A percentile compares a stretch with the other conserved stretches of the same genome.
Evolutionary conservation across 2,329 filamentous ascomycete genomes (phyloP).

Genomic region (Sclerotinia subarctica): DNA sequence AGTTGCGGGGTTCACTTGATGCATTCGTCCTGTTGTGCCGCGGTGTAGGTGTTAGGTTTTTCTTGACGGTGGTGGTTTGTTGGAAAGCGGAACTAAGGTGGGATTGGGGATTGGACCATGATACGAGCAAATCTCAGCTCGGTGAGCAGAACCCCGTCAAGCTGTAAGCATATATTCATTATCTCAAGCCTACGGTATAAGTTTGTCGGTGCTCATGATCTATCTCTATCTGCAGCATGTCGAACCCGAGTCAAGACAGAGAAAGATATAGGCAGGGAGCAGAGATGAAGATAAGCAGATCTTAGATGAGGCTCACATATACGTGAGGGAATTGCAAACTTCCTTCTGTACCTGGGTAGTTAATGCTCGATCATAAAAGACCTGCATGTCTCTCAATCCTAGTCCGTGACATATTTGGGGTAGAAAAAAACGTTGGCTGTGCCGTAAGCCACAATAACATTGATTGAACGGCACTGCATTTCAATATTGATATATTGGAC

Average conservation of each 20-base stretch:
- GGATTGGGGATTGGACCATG: slow-evolving; percentile 9
- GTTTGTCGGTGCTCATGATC: background rate
- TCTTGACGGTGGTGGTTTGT: background rate
- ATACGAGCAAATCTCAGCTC: slow-evolving; percentile 6
- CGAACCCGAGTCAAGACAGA: background rate
- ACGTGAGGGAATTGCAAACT: background rate
- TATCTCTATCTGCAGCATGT: background rate
- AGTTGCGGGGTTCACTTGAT: background rate
- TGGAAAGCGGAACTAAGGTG: background rate
- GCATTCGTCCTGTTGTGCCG: background rate
- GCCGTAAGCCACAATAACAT: slow-evolving; percentile 18
- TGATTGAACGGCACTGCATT: slow-evolving; percentile 18
- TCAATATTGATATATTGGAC: slow-evolving; percentile 17
- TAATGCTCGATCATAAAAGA: background rate
- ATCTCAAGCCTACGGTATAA: background rate
- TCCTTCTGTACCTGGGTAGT: background rate
- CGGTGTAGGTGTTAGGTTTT: background rate
- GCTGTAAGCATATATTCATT: slow-evolving; percentile 1
- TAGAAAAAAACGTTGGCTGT: slow-evolving; percentile 14
- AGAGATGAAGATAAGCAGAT: slow-evolving; percentile 6
- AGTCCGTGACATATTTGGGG: background rate
- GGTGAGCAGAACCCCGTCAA: slow-evolving; percentile 7
- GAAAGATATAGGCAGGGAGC: background rate
- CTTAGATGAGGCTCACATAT: slow-evolving; percentile 3
- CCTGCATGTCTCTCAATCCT: slow-evolving; percentile 8